Percentiles rank a stretch among this genome's conserved stretches.
Conservation (phyloP, 73 alveolate species). For the Paramecium caudatum region DNA sequence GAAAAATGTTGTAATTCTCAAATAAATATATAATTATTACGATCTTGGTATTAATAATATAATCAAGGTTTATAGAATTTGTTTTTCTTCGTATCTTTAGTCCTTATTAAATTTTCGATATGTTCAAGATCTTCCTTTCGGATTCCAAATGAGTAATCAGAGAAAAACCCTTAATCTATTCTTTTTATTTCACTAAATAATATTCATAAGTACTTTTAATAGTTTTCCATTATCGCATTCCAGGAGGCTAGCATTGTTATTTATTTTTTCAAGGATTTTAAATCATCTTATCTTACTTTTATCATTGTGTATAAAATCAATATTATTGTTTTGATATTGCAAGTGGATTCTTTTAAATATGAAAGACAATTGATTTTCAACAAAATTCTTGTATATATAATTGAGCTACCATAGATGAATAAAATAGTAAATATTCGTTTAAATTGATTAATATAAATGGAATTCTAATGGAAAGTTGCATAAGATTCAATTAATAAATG, state of each 20-base stretch:
- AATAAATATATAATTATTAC: neutral
- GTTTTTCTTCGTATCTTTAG: neutral
- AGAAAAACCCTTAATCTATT: neutral
- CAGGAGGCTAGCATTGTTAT: constrained; percentile 32
- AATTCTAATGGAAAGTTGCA: neutral
- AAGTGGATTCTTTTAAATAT: neutral
- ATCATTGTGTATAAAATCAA: neutral
- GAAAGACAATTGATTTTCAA: constrained; percentile 31
- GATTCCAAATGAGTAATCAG: neutral
- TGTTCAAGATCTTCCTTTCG: constrained; percentile 3
- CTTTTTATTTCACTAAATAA: neutral
- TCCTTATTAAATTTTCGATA: neutral
- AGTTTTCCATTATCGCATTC: neutral
- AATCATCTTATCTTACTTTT: constrained; percentile 30
- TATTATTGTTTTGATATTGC: neutral
- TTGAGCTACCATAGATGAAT: constrained; percentile 34
- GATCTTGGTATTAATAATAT: too few species aligned
- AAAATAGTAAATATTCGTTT: neutral
- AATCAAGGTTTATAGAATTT: constrained; percentile 41
- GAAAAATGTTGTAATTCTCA: neutral
- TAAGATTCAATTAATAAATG: constrained; percentile 18
- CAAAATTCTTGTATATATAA: neutral
- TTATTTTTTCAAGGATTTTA: neutral
- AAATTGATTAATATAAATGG: neutral
- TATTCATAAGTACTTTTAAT: neutral